Evolutionary conservation across 106 monocot species (phyloP), one percentile per base, ranked within the genome.

Genomic region (Xerophyta viscosa): DNA sequence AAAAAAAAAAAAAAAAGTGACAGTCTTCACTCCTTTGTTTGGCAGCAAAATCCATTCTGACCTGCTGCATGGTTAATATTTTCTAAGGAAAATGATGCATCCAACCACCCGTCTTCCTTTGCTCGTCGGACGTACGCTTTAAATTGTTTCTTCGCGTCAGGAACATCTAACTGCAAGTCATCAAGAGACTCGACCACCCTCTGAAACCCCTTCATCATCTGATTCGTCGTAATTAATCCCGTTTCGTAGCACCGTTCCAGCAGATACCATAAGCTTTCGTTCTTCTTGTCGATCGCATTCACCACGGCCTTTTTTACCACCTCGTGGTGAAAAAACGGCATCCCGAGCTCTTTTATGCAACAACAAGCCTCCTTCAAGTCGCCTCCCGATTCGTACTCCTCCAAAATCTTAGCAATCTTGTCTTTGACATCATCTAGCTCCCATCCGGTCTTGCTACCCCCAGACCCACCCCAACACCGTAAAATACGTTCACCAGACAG

Each of bases 321-420:
- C 52, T 90, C 89, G 48, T 90, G 89, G 60, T 84, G 79, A 61
- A 90, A 90, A 55, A 90, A 90, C 1, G 89, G 83, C 89, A 90
- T 80, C 0, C 80, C 89, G 8, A 90, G 66, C 31, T 84, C 83
- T 59, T 80, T 80, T 48, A 84, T 80, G 67, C 89, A 90, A n/a
- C 67, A 72, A 30, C 80, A 84, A 12, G 89, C 89, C 43, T 90
- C 89, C 4, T 45, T 13, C 13, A 74, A 5, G 24, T 84, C 89
- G 6, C 89, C 89, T 0, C 89, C 80, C 2, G 56, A 66, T 19
- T 77, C 74, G 50, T 80, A 90, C 54, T 90, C 89, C 65, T 90
- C 80, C 24, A 90, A 26, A 20, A 84, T 28, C 65, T 74, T 79
- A 0, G 11, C 56, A 4, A 90, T 90, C 71, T 84, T 84, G 48